Percentiles rank a stretch among this genome's conserved stretches.
Conservation (phyloP, 176 grass and related monocot species). For the Elymus sibiricus region DNA sequence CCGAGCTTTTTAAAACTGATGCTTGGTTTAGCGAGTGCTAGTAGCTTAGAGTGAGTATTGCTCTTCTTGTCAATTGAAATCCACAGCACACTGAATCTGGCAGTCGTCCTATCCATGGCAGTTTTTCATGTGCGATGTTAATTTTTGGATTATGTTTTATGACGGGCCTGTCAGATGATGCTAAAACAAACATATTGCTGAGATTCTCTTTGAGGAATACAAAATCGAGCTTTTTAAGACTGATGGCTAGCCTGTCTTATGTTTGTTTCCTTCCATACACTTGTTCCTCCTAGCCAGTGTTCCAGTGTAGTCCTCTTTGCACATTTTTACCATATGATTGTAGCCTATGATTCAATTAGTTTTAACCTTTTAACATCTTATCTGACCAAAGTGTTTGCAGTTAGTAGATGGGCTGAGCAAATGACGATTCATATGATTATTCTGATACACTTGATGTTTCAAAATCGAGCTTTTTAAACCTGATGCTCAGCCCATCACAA, state of each 20-base stretch:
- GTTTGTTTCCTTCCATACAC: not conserved
- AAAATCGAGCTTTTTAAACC: conserved; percentile 64
- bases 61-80: too few species aligned
- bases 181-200: conserved; percentile 20
- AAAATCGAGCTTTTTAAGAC: conserved; percentile 59
- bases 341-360: too few species aligned
- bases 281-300: not conserved
- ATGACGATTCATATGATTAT: conserved; percentile 30
- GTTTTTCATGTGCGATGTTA: not conserved
- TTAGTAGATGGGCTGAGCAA: not conserved
- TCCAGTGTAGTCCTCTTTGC: too few species aligned
- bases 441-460: conserved; percentile 43
- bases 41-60: too few species aligned
- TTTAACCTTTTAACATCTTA: not conserved
- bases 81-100: not conserved
- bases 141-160: not conserved
- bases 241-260: conserved; percentile 35
- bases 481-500: conserved; percentile 33
- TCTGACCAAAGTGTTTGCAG: not conserved
- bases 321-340: too few species aligned
- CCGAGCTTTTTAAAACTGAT: conserved; percentile 43
- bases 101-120: not conserved
- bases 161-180: conserved; percentile 41
- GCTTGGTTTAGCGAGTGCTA: not conserved
- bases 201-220: conserved; percentile 30